phyloP scores from a whole-genome alignment of 73 alveolate species.

The Durusdinium trenchii region DNA sequence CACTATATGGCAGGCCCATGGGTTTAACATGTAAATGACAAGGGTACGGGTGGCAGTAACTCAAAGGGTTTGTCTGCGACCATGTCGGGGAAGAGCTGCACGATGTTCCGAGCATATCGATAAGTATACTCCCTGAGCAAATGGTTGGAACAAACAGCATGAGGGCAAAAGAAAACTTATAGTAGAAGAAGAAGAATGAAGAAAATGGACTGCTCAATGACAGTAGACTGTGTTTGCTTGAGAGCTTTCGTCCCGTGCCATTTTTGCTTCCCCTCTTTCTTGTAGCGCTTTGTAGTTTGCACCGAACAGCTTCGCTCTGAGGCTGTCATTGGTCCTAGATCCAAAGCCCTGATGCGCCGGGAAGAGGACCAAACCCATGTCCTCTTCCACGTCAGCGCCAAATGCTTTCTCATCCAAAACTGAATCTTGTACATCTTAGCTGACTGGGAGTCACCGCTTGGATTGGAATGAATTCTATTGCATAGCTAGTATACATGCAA shows the following conservation, averaged over 20 bases:
- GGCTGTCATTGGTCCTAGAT: background rate
- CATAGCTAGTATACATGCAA: background rate
- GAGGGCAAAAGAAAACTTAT: too few species aligned
- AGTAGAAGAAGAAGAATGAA: too few species aligned
- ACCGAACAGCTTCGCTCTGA: background rate
- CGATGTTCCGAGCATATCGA: constrained; percentile 19
- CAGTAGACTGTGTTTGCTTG: constrained; percentile 3
- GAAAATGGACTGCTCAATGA: too few species aligned
- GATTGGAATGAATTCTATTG: too few species aligned
- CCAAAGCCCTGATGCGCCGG: background rate
- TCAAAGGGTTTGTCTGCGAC: background rate
- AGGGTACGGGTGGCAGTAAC: background rate
- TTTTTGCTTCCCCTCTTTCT: background rate
- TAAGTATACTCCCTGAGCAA: background rate
- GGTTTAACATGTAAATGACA: too few species aligned
- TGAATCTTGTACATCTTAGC: constrained; percentile 25
- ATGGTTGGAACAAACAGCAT: too few species aligned
- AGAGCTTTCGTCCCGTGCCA: background rate
- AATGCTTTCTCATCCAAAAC: constrained; percentile 28
- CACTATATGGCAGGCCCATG: too few species aligned
- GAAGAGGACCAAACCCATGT: constrained; percentile 40
- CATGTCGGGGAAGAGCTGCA: background rate
- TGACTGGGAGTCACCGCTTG: background rate
- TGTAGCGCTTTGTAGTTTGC: background rate
- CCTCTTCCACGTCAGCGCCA: constrained; percentile 24